Evolutionary conservation across 2,329 filamentous ascomycete genomes (phyloP), one percentile per base, ranked within the genome.

Genomic region (Colletotrichum plurivorum): DNA sequence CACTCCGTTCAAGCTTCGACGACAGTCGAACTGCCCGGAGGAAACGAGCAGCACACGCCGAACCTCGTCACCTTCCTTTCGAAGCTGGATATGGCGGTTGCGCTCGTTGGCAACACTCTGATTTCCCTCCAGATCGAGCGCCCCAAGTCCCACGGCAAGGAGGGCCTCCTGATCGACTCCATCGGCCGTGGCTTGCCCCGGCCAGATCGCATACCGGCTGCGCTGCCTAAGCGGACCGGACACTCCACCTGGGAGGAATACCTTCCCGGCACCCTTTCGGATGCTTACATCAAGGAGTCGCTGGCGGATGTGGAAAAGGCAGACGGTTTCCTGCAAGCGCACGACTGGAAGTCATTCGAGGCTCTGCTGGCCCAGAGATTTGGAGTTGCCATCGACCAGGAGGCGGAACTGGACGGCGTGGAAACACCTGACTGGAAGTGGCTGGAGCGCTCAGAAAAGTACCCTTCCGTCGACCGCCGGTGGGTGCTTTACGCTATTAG

Each of bases 151-250:
- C 83, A 87, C n/a, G 83, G 84, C 67, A 87, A 84, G 71, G 86
- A 89, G 59, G 90, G 91, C 9, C 83, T 93, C 8, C 81, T 95
- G 27, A 91, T 93, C 41, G 92, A 95, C 75, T 92, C 92, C 0
- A 88, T 95, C 62, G 91, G 92, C 2, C 90, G 90, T 69, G 92
- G 91, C 3, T 81, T 70, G 9, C 66, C 66, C 8, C 69, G 69
- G 51, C 57, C 63, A 18, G 69, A 69, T 13, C 53, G 55, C 31
- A 56, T 72, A 6, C 65, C 61, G 5, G 53, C 54, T n/a, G 52
- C 36, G 18, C 25, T 69, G 45, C 65, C 69, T 12, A 67, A 67
- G 70, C 54, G 20, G 7, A 57, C 56, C 15, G 65, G 60, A 18
- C 57, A 69, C 43, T 9, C 54, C 10, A 55, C 71, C 5, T 72